Conservation (phyloP, 1,284 basidiomycete species). For the Amylostereum chailletii region DNA sequence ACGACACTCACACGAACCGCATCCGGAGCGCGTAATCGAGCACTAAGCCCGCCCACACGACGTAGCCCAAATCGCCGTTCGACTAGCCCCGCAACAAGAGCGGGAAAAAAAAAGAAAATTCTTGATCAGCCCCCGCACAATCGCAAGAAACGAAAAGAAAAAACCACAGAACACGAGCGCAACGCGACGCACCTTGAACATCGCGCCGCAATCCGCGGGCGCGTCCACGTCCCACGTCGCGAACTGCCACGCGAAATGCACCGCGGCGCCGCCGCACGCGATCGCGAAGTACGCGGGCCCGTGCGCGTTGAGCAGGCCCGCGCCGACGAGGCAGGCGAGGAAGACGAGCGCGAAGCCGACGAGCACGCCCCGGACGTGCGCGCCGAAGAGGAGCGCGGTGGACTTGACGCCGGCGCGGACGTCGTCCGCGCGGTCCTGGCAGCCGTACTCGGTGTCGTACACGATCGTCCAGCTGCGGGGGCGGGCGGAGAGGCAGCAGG, state of each 20-base stretch:
- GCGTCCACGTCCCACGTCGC: conserved; percentile 23
- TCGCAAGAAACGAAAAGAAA: too few relatives aligned
- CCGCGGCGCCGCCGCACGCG: conserved; percentile 29
- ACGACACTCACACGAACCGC: too few relatives aligned
- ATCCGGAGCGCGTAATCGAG: too few relatives aligned
- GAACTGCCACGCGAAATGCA: conserved; percentile 40
- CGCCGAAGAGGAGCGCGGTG: conserved; percentile 45
- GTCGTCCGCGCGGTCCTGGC: conserved; percentile 49
- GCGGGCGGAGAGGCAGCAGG: neutral
- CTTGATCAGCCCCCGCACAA: too few relatives aligned
- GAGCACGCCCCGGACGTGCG: conserved; percentile 32
- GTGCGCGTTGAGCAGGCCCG: conserved; percentile 25
- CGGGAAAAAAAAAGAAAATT: too few relatives aligned
- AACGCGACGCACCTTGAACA: neutral
- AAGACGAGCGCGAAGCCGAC: conserved; percentile 33
- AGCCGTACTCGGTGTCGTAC: conserved; percentile 53
- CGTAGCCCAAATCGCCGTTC: too few relatives aligned
- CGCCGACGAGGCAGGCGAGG: conserved; percentile 25
- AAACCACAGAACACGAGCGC: too few relatives aligned
- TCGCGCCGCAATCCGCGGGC: neutral
- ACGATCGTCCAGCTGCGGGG: conserved; percentile 29
- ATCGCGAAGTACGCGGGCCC: conserved; percentile 32
- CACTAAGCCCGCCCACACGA: too few relatives aligned
- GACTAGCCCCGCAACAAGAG: too few relatives aligned
- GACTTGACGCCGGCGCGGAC: conserved; percentile 45